These are phyloP conservation scores for Amphicarpaea edgeworthii DNA, from an alignment of 306 rosid species.

Conservation along the genomic window DNA sequence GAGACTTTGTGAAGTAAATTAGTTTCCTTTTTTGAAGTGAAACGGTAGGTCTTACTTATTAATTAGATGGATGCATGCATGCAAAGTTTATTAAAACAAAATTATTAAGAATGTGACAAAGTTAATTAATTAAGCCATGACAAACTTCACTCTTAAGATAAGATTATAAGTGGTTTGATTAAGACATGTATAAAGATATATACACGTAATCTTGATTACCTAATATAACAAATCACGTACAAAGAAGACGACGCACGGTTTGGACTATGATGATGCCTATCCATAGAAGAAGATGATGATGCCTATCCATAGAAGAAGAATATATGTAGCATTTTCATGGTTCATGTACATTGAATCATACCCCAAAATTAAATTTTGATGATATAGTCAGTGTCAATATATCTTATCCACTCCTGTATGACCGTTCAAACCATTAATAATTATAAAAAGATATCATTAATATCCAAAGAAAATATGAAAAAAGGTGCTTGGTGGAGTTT, in stretches of 20 bases:
- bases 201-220: background rate
- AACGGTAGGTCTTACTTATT: background rate
- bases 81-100: background rate
- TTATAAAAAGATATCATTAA: background rate
- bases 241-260: background rate
- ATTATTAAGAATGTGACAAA: slow-evolving; percentile 1
- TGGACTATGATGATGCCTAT: background rate
- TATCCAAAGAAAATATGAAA: slow-evolving; percentile 1
- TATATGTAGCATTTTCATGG: background rate
- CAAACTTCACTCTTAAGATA: slow-evolving; percentile 9
- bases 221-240: background rate
- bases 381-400: background rate
- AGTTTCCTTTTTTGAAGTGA: slow-evolving; percentile 25
- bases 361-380: background rate
- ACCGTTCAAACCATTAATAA: background rate
- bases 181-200: background rate
- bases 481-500: background rate
- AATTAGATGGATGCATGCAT: slow-evolving; percentile 20
- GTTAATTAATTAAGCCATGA: background rate
- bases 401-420: background rate
- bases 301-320: background rate
- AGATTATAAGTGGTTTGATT: slow-evolving; percentile 15
- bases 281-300: background rate
- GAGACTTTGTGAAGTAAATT: slow-evolving; percentile 15
- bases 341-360: background rate